A percentile compares a stretch with the other conserved stretches of the same genome.
Evolutionary conservation across 2,329 filamentous ascomycete species (phyloP).

Genomic region (Fusarium verticillioides): DNA sequence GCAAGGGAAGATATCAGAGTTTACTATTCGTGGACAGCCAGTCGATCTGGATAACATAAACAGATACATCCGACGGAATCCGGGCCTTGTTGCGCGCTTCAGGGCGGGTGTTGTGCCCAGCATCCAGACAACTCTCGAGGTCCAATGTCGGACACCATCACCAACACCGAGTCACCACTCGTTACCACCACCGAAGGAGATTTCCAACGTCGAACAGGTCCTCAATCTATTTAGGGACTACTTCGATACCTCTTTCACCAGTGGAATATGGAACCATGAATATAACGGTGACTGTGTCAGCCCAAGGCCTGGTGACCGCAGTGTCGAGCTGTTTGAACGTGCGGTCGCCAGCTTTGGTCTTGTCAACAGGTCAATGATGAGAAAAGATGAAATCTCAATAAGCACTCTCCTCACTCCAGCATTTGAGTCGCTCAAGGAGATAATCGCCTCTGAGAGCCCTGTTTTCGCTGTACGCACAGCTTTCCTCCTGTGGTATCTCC

Average conservation of each 20-base stretch:
- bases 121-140: constrained; percentile 47
- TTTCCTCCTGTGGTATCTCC: constrained; percentile 51
- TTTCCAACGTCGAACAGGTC: constrained; percentile 42
- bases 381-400: constrained; percentile 48
- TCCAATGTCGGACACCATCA: constrained; percentile 48
- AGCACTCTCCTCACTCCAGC: constrained; percentile 48
- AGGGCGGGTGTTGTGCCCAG: constrained; percentile 47
- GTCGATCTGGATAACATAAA: constrained; percentile 55
- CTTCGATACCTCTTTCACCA: constrained; percentile 45
- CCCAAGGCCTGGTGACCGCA: constrained; percentile 42
- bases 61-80: constrained; percentile 55
- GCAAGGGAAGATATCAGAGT: constrained; percentile 49
- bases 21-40: constrained; percentile 52
- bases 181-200: constrained; percentile 39
- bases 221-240: constrained; percentile 46
- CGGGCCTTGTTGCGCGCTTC: constrained; percentile 48
- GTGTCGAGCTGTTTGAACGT: constrained; percentile 50
- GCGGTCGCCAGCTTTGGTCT: constrained; percentile 50
- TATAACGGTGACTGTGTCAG: constrained; percentile 47
- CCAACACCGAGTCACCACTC: constrained; percentile 34
- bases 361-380: constrained; percentile 49
- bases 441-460: constrained; percentile 49
- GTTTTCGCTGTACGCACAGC: constrained; percentile 49
- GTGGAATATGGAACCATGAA: constrained; percentile 46
- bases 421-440: constrained; percentile 50